Evolutionary conservation across 345 rosid genomes (phyloP).

Genomic region (Excoecaria agallocha): DNA sequence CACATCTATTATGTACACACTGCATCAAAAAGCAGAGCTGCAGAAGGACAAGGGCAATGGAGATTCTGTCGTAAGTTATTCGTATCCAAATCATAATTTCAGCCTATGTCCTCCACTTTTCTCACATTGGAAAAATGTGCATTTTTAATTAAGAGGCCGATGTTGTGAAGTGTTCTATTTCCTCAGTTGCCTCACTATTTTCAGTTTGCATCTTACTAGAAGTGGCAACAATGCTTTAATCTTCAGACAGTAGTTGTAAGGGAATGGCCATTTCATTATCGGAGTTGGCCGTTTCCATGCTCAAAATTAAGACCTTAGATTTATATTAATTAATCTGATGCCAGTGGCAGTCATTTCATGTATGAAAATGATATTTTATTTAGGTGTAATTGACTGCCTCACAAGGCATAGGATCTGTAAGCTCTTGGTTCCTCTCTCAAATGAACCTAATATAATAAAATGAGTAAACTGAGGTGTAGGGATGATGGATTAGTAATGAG

Average conservation of each 20-base stretch:
- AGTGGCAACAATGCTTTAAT: background rate
- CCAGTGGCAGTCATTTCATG: background rate
- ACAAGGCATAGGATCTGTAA: background rate
- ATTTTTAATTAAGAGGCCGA: background rate
- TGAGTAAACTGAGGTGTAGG: background rate
- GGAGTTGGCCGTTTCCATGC: background rate
- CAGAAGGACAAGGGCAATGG: constrained; percentile 44
- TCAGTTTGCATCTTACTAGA: background rate
- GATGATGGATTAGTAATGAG: too few species aligned
- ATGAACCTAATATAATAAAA: too few species aligned
- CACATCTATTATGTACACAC: constrained; percentile 46
- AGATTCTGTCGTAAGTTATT: constrained; percentile 47
- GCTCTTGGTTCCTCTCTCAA: too few species aligned
- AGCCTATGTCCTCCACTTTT: background rate
- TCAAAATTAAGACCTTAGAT: background rate
- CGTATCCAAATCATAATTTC: background rate
- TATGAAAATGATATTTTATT: background rate
- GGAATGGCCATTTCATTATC: background rate
- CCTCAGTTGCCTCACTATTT: background rate
- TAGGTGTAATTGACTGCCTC: background rate
- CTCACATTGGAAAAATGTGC: background rate
- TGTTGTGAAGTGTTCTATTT: background rate
- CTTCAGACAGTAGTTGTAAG: background rate
- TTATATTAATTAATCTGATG: background rate
- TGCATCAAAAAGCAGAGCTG: constrained; percentile 44